Base-by-base conservation (phyloP, 345 rosid species). In the Aethionema arabicum region DNA sequence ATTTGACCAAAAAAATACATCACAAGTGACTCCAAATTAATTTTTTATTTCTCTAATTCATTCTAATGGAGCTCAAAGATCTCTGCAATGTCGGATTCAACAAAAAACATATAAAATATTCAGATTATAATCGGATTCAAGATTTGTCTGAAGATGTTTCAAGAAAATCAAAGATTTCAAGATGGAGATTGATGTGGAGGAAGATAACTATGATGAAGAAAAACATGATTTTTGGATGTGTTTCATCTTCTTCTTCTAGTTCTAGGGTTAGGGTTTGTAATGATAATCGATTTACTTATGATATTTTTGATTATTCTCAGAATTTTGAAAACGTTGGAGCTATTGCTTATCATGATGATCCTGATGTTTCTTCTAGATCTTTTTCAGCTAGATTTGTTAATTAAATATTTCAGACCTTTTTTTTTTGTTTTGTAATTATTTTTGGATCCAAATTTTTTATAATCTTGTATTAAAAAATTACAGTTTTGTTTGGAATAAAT, bases 341-440 rank as follows among this genome's bases (percentile, higher is more conserved):
- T 10, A 56, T 70, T 0, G 69, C 74, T 27, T 70, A 70, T 63
- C 69, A 70, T 7, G 69, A 70, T 1, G 74, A 70, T 63, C 64
- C 59, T 63, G 69, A 70, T 55, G 74, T 63, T 3, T 63, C 52
- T 48, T 70, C 68, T 0, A 56, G 53, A 35, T 70, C 65, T n/a
- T 70, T 70, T 49, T 70, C 74, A 13, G 21, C 74, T 63, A 44
- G 64, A 50, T 70, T 70, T 56, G 74, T 70, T 63, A 44, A 27
- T 55, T 10, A 40, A 0, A 11, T 62, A 47, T 47, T 27, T 37
- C 55, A 61, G 68, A 46, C n/a, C n/a, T n/a, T n/a, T 37, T 8
- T 45, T 61, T 37, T 35, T 8, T 38, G 31, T 33, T 29, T 54
- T 54, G 57, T 69, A 61, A 38, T 53, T 49, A 59, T 4, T 33